Conservation (phyloP, 2,329 filamentous ascomycete species). For the Alternaria sp. region DNA sequence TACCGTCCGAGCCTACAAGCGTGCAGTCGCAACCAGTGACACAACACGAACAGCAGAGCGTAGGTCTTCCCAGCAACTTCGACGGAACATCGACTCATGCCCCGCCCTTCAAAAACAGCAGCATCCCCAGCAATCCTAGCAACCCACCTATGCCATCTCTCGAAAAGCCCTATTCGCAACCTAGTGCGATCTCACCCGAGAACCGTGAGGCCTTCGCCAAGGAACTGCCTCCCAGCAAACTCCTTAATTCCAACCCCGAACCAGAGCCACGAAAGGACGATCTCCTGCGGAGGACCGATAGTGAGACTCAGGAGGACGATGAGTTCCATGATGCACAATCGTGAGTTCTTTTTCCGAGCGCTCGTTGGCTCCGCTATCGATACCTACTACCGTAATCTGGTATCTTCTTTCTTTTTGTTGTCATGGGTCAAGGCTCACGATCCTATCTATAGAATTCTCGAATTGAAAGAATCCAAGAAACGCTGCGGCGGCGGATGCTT, state of each 20-base stretch:
- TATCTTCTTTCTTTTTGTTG: neutral
- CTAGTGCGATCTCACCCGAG: constrained; percentile 9
- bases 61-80: constrained; percentile 63
- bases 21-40: constrained; percentile 7
- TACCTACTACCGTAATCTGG: neutral
- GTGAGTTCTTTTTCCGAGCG: constrained; percentile 18
- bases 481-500: constrained; percentile 13
- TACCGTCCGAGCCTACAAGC: constrained; percentile 3
- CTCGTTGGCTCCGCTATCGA: neutral
- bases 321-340: constrained; percentile 57
- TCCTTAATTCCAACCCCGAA: constrained; percentile 33
- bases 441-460: constrained; percentile 8
- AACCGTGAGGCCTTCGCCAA: constrained; percentile 16
- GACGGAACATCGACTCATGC: constrained; percentile 52
- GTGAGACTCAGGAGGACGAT: constrained; percentile 52
- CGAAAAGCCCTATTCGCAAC: constrained; percentile 10
- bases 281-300: constrained; percentile 47
- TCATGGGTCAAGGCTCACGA: constrained; percentile 4
- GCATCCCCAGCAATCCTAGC: constrained; percentile 7
- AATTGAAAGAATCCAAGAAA: constrained; percentile 5
- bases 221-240: constrained; percentile 35
- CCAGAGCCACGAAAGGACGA: constrained; percentile 21
- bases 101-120: constrained; percentile 10
- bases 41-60: constrained; percentile 29
- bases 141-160: constrained; percentile 9